Evolutionary conservation across 2,329 filamentous ascomycete species (phyloP).

Genomic region (Pyrenophora graminea): DNA sequence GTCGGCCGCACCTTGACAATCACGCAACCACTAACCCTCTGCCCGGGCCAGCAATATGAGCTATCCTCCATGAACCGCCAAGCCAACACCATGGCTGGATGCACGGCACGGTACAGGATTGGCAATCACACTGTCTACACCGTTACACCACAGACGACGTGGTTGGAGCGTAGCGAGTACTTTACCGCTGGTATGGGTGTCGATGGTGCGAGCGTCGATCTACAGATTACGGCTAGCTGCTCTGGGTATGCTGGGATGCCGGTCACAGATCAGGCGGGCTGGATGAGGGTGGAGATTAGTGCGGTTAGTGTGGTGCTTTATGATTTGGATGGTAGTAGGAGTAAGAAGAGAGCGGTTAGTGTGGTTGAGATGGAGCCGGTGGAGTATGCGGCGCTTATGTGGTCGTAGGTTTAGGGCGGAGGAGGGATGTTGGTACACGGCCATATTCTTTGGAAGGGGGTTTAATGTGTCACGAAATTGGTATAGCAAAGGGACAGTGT

Average conservation of each 20-base stretch:
- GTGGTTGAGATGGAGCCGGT: neutral
- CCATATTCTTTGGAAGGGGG: too few relatives aligned
- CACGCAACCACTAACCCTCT: conserved; percentile 34
- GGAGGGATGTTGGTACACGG: too few relatives aligned
- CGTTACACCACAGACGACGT: conserved; percentile 22
- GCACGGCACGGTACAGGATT: conserved; percentile 22
- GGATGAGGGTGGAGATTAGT: conserved; percentile 16
- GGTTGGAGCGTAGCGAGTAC: conserved; percentile 11
- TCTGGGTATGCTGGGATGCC: conserved; percentile 21
- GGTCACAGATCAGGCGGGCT: conserved; percentile 18
- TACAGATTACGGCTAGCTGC: conserved; percentile 28
- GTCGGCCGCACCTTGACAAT: conserved; percentile 24
- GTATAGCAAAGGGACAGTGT: too few relatives aligned
- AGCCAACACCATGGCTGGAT: conserved; percentile 21
- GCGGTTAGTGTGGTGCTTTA: conserved; percentile 10
- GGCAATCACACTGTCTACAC: conserved; percentile 21
- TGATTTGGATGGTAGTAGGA: neutral
- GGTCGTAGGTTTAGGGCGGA: too few relatives aligned
- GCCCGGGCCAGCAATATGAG: conserved; percentile 30
- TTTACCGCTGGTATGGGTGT: conserved; percentile 26
- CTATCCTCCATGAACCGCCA: conserved; percentile 18
- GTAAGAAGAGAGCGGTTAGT: neutral
- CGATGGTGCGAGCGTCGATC: conserved; percentile 27
- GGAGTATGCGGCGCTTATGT: neutral
- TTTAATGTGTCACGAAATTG: too few relatives aligned